These are phyloP conservation scores for Pisolithus marmoratus DNA, from an alignment of 768 basidiomycete genomes.

Conservation along the genomic window DNA sequence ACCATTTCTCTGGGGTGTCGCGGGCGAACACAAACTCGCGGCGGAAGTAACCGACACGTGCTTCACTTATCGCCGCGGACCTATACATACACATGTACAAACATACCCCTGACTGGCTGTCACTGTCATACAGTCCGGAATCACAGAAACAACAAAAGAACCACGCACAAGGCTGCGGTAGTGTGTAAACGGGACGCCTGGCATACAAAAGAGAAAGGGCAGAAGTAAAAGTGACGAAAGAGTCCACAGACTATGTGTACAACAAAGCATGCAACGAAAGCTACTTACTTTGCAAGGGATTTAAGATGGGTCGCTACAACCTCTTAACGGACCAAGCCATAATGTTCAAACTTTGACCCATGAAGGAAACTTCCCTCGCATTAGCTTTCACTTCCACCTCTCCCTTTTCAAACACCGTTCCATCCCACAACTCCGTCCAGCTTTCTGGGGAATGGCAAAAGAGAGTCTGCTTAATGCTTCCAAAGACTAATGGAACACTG, in stretches of 20 bases:
- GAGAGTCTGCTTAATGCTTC: not conserved
- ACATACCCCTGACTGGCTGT: too few species aligned
- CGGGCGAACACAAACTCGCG: not conserved
- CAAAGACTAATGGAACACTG: not conserved
- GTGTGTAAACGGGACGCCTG: too few species aligned
- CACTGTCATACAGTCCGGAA: too few species aligned
- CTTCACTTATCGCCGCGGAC: too few species aligned
- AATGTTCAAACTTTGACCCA: not conserved
- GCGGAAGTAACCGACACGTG: too few species aligned
- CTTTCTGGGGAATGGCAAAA: conserved; percentile 28
- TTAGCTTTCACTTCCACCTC: conserved; percentile 22
- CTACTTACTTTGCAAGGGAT: not conserved
- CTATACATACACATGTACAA: too few species aligned
- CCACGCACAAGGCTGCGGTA: too few species aligned
- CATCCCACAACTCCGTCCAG: conserved; percentile 33
- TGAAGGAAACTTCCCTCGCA: conserved; percentile 1
- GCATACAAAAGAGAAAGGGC: too few species aligned
- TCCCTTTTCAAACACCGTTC: conserved; percentile 27
- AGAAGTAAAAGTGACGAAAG: too few species aligned
- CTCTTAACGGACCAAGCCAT: not conserved
- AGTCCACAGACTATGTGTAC: too few species aligned
- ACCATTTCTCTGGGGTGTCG: not conserved
- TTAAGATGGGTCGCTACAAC: not conserved
- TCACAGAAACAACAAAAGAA: too few species aligned
- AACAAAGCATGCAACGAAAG: too few species aligned